phyloP scores from a whole-genome alignment of 192 early-diverging fungal genomes.

The Coemansia sp. region DNA sequence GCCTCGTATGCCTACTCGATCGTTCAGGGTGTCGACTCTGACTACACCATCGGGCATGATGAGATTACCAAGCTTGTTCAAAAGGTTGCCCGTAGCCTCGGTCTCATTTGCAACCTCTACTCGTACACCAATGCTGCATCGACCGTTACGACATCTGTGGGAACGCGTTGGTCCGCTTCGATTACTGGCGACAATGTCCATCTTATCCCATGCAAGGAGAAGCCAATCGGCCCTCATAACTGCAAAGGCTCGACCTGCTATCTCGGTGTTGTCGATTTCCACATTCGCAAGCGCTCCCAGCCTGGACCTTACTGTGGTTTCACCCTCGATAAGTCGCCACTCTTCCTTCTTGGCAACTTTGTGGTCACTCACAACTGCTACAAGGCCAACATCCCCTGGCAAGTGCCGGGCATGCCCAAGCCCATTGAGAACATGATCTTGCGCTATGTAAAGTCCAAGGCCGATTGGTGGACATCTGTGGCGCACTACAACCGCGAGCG shows the following conservation, averaged over 20 bases:
- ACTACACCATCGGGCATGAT: not conserved
- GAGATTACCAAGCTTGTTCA: conserved; percentile 12
- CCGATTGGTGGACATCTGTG: conserved; percentile 99
- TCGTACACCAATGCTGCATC: conserved; percentile 3
- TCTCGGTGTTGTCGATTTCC: conserved; percentile 2
- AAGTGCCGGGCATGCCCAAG: conserved; percentile 96
- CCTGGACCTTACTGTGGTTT: conserved; percentile 29
- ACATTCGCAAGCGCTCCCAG: conserved; percentile 4
- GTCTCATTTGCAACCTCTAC: conserved; percentile 14
- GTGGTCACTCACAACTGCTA: conserved; percentile 63
- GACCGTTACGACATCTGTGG: conserved; percentile 3
- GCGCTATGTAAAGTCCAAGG: conserved; percentile 98
- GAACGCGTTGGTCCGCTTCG: conserved; percentile 2
- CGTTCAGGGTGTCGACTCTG: conserved; percentile 2
- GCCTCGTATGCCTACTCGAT: conserved; percentile 4
- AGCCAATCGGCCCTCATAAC: not conserved
- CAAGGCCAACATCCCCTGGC: conserved; percentile 99
- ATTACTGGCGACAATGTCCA: conserved; percentile 12
- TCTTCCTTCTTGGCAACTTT: conserved; percentile 39
- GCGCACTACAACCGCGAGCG: conserved; percentile 99
- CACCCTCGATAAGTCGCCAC: conserved; percentile 30
- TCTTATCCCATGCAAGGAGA: conserved; percentile 16
- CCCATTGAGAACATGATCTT: conserved; percentile 99
- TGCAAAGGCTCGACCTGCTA: not conserved
- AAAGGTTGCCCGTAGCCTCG: conserved; percentile 14